These are phyloP conservation scores for Spergularia azorica DNA, from an alignment of 179 eudicot species.

Conservation along the genomic window DNA sequence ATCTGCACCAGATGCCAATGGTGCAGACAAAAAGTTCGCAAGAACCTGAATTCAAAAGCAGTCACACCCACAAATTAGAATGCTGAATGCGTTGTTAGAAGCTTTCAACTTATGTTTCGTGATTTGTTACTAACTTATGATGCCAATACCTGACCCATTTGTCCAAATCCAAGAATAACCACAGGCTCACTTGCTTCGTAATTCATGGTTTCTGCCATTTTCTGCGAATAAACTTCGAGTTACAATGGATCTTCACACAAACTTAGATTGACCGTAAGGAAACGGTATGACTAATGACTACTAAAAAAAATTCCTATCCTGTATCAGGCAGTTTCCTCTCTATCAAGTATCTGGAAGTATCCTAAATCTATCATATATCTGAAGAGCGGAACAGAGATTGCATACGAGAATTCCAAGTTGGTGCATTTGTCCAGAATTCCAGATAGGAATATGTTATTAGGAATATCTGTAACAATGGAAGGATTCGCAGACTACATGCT, in stretches of 20 bases:
- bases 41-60: conserved; percentile 62
- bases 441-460: too few relatives aligned
- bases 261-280: background rate
- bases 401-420: background rate
- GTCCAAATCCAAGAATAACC: conserved; percentile 96
- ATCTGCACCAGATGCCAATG: conserved; percentile 72
- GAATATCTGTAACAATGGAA: too few relatives aligned
- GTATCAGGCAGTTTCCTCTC: background rate
- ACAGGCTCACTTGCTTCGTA: conserved; percentile 83
- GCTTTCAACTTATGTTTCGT: conserved; percentile 1
- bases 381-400: too few relatives aligned
- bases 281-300: background rate
- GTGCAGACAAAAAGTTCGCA: conserved; percentile 87
- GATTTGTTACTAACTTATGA: conserved; percentile 10
- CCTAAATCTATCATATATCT: too few relatives aligned
- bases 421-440: too few relatives aligned
- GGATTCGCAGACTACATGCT: too few relatives aligned
- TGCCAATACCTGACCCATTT: conserved; percentile 84
- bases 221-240: conserved; percentile 39
- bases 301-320: background rate
- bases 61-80: conserved; percentile 14
- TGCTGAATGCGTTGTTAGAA: background rate
- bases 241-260: background rate
- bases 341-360: background rate
- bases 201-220: conserved; percentile 45